Evolutionary conservation across 75 land plant species (phyloP), one percentile per base, ranked within the genome.

Genomic region (Pinus tabuliformis): DNA sequence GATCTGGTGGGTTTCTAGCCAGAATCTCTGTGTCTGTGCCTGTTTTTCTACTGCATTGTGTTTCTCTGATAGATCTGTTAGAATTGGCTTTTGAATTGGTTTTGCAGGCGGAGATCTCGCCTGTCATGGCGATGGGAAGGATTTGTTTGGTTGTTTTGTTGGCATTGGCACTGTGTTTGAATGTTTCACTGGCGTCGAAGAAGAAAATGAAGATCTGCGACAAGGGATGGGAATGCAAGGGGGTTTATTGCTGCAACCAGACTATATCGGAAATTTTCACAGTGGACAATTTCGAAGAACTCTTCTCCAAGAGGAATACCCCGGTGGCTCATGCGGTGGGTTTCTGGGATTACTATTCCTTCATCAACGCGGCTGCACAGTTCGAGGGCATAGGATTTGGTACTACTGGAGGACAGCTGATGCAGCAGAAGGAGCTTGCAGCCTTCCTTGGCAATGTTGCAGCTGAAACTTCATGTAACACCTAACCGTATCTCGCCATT

Each of bases 361-460:
- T 95, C 86, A 93, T 93, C 59, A 54, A 72, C 8, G 98, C 96
- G 14, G 74, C 95, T 60, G 75, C 85, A 11, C 17, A 70, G 57
- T 95, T 49, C 78, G 75, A 94, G 87, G 91, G 86, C 28, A 79
- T 84, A 7, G 99, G 99, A 0, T 96, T 96, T 61, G 92, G 91
- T 1, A 89, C 93, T 11, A 90, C 92, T 26, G 99, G 99, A 12
- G 94, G 86, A 14, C 84, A 86, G 82, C 24, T 58, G 15, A 82
- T 81, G 78, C 87, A 89, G 87, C 85, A 85, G 90, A 81, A 75
- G 83, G 99, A 96, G 88, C 65, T 96, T 20, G 89, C 97, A 6
- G 99, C 99, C 0, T 93, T 96, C 79, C 86, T 96, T 36, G 99
- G 83, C 33, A 90, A 96, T 73, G 94, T 96, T 54, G 97, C 92